Evolutionary conservation across 2,329 filamentous ascomycete genomes (phyloP), one percentile per base, ranked within the genome.

Genomic region (Diaporthe eres): DNA sequence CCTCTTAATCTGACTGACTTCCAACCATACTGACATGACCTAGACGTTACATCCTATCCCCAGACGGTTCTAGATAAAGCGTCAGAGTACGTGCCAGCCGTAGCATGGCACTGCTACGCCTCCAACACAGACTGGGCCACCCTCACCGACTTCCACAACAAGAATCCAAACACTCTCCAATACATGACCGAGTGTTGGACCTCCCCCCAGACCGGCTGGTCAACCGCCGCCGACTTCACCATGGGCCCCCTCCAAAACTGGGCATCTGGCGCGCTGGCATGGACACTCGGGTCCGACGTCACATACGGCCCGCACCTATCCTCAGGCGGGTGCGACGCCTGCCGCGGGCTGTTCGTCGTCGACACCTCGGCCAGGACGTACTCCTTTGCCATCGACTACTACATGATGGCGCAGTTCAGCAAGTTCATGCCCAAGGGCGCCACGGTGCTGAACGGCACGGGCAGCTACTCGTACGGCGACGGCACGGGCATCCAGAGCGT

Each of bases 281-380:
- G 87, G 86, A 85, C 85, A 0, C 81, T 88, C 51, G 87, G 84
- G 1, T 86, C 85, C 9, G 84, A 86, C 80, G 82, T 81, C n/a
- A 80, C 82, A 17, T 85, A 85, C 76, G 86, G 86, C 2, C 87
- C 87, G 1, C 83, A 85, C 71, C 81, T 87, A 34, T 79, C 82
- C 13, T 84, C 84, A 51, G 83, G 83, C 44, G 84, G 83, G 7
- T 88, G 86, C 79, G 77, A 76, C 31, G 82, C 81, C 13, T 88
- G 87, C 80, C 84, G 83, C 1, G 91, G 91, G 13, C 85, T 92
- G 8, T 89, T 91, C 61, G 88, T 88, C 5, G 84, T 92, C 75
- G 88, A 92, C 82, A 87, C 82, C 12, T 80, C 81, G 10, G 79
- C 83, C 15, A 83, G 82, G 31, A 85, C 83, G 3, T 90, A 90